These are phyloP conservation scores for Persicaria maculosa DNA, from an alignment of 148 eudicot genomes.

Conservation along the genomic window DNA sequence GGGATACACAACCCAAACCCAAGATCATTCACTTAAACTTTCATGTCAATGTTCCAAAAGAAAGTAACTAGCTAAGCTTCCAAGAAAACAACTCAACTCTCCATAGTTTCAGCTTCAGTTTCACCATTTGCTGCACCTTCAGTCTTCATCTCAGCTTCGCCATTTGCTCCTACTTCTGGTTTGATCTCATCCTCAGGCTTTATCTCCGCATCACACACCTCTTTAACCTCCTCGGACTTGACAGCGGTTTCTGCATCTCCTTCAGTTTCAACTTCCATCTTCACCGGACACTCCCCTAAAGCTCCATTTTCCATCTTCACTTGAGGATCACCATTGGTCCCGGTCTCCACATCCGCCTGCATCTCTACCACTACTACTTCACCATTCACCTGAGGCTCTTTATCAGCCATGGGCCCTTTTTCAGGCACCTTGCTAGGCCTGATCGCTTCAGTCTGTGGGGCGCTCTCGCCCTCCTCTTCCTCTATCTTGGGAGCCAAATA, in stretches of 20 bases:
- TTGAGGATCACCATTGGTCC: neutral
- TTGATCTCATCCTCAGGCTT: slow-evolving; percentile 20
- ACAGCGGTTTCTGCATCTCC: neutral
- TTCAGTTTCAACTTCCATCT: slow-evolving; percentile 24
- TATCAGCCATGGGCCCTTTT: slow-evolving; percentile 19
- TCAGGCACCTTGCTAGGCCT: neutral
- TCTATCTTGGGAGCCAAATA: slow-evolving; percentile 73
- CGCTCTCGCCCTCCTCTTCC: slow-evolving; percentile 41
- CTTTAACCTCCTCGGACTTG: neutral
- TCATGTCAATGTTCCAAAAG: neutral
- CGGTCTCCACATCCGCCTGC: slow-evolving; percentile 22
- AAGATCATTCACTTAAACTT: neutral
- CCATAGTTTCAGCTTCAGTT: slow-evolving; percentile 29
- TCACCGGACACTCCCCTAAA: slow-evolving; percentile 19
- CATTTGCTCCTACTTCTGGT: slow-evolving; percentile 13
- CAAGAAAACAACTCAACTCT: slow-evolving; percentile 9
- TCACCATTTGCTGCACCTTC: slow-evolving; percentile 22
- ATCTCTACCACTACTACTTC: neutral
- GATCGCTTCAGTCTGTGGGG: slow-evolving; percentile 18
- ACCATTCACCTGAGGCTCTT: slow-evolving; percentile 11
- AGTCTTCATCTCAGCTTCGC: slow-evolving; percentile 14
- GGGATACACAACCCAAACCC: neutral
- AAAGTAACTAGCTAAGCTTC: neutral
- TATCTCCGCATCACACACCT: slow-evolving; percentile 4
- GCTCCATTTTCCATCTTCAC: slow-evolving; percentile 13